Conservation (phyloP, 768 basidiomycete species). For the Amylocystis lapponica region DNA sequence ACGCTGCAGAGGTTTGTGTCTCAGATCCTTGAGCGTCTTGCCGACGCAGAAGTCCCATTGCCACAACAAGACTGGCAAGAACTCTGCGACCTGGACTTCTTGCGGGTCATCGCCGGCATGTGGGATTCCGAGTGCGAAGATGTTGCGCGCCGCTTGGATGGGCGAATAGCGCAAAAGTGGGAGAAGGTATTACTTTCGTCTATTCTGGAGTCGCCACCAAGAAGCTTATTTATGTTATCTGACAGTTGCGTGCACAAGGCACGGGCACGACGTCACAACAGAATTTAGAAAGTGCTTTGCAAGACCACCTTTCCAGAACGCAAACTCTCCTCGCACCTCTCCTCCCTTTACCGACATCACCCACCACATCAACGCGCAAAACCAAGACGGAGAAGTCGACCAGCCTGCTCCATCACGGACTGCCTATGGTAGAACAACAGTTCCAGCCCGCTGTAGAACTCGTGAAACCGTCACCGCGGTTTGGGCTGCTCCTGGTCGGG, state of each 20-base stretch:
- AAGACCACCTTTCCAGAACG: conserved; percentile 46
- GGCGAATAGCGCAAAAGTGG: not conserved
- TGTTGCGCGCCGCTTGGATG: conserved; percentile 1
- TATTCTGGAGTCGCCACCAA: not conserved
- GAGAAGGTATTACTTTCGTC: conserved; percentile 4
- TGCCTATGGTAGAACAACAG: conserved; percentile 45
- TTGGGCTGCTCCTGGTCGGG: conserved; percentile 68
- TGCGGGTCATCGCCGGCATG: conserved; percentile 6
- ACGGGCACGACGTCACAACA: not conserved
- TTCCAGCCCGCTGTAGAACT: conserved; percentile 57
- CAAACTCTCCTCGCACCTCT: conserved; percentile 60
- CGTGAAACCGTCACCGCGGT: conserved; percentile 67
- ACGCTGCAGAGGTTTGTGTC: conserved; percentile 16
- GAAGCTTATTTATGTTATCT: conserved; percentile 1
- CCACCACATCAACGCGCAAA: conserved; percentile 1
- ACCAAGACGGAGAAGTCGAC: conserved; percentile 23
- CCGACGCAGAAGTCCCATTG: not conserved
- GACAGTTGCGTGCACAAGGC: not conserved
- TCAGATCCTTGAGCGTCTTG: not conserved
- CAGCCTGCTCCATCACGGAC: conserved; percentile 46
- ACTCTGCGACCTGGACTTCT: conserved; percentile 15
- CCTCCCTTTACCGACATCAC: conserved; percentile 31
- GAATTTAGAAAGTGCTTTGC: conserved; percentile 4
- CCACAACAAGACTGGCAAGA: not conserved
- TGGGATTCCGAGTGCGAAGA: conserved; percentile 9